Percentiles rank a stretch among this genome's conserved stretches.
Conservation (phyloP, 202 grass and related monocot species). For the Setaria viridis region DNA sequence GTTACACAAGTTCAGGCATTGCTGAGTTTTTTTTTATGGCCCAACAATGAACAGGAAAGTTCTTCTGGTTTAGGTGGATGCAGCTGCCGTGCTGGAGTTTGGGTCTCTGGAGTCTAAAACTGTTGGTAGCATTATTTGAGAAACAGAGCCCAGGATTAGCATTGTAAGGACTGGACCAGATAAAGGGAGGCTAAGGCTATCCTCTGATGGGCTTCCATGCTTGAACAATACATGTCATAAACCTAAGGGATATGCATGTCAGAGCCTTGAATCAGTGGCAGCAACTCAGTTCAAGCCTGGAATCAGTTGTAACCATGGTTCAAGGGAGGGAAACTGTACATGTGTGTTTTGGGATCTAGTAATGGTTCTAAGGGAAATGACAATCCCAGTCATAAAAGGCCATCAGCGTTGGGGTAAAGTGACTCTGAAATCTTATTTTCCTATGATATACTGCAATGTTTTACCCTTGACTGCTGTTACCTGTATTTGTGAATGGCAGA, state of each 20-base stretch:
- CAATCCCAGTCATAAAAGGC: background rate
- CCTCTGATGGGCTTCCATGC: conserved; percentile 4
- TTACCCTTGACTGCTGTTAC: background rate
- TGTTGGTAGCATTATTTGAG: background rate
- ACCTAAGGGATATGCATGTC: background rate
- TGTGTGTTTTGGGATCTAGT: background rate
- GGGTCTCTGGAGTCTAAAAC: background rate
- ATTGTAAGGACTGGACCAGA: background rate
- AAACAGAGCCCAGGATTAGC: conserved; percentile 26
- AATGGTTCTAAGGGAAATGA: background rate
- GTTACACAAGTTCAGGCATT: background rate
- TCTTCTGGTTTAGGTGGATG: conserved; percentile 1
- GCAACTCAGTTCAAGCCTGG: background rate
- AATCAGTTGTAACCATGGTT: conserved; percentile 4
- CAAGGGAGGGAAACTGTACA: background rate
- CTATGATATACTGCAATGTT: background rate
- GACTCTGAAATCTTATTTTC: background rate
- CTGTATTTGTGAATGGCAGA: background rate
- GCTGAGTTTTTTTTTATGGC: background rate
- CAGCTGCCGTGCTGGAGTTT: background rate
- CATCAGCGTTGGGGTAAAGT: background rate
- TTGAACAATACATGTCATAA: background rate
- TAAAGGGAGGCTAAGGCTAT: background rate
- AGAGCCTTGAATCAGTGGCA: background rate
- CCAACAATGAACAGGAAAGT: background rate